Base-by-base conservation (phyloP, 805 yeast genomes). In the Schizosaccharomyces osmophilus region DNA sequence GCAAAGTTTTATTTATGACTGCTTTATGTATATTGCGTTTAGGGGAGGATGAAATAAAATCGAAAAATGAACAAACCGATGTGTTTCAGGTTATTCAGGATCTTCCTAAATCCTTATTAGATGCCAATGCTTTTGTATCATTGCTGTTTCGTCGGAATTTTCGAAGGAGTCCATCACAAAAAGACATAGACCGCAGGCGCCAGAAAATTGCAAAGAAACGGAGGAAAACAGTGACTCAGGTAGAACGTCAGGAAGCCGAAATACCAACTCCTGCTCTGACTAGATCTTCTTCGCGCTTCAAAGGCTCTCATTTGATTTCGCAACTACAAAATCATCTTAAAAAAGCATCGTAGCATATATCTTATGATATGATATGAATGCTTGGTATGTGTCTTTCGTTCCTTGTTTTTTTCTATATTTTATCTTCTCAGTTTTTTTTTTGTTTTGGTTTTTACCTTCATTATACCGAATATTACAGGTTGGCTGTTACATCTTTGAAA, bases 1-100 rank as follows among this genome's bases (percentile, higher is more conserved):
- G 95, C 1, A 86, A 86, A 67, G 80, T 93, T 11, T 74, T 93
- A 19, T 93, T 88, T 73, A 80, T 95, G 63, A 78, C 86, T 2
- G 83, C 95, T 0, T 72, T 90, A 62, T 84, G 95, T 0, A 79
- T 93, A 15, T 79, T 89, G 69, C 85, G 85, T 67, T 70, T 83
- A 64, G 76, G 88, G 61, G 89, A 85, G 67, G 84, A 86, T 1
- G 79, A 79, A 59, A 76, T 89, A 62, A 66, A 69, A 22, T 70
- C 68, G 24, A 67, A 74, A 4, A 72, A 71, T 42, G 79, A 75
- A 63, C 72, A 71, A 31, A 78, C 81, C 76, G 85, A 82, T 65
- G 72, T 87, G 22, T 93, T 90, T 68, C 97, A 89, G 72, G 76
- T 82, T 43, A 79, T 90, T 65, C 98, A 90, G 71, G 83, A 84